These are phyloP conservation scores for Vanderwaltozyma tropicalis DNA, from an alignment of 805 yeast genomes.

Conservation along the genomic window DNA sequence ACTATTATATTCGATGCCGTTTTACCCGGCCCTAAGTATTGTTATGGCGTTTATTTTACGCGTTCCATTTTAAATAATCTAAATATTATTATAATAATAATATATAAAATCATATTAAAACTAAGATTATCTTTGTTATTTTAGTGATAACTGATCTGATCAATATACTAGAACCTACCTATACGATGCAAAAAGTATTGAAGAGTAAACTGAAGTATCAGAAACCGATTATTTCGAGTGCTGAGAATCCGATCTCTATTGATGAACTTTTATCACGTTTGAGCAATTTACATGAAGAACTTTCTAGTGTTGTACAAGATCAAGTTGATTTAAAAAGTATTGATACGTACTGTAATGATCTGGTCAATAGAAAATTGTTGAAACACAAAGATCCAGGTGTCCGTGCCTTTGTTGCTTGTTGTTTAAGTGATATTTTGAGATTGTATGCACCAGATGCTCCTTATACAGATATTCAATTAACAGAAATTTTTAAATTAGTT, in stretches of 20 bases:
- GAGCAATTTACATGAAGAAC: constrained; percentile 49
- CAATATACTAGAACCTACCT: neutral
- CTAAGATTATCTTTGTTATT: neutral
- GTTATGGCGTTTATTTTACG: too few relatives aligned
- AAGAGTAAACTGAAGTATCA: constrained; percentile 29
- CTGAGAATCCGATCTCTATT: constrained; percentile 45
- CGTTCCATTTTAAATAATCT: too few relatives aligned
- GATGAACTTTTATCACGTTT: constrained; percentile 52
- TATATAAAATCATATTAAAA: too few relatives aligned
- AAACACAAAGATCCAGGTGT: constrained; percentile 57
- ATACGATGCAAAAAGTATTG: neutral
- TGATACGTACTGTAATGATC: constrained; percentile 37
- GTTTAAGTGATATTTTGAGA: constrained; percentile 64
- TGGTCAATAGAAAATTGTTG: constrained; percentile 49
- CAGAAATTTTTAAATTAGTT: constrained; percentile 56
- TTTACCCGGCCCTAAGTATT: too few relatives aligned
- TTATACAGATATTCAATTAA: constrained; percentile 50
- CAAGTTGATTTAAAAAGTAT: constrained; percentile 38
- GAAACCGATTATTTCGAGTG: constrained; percentile 45
- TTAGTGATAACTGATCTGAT: neutral
- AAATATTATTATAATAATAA: too few relatives aligned
- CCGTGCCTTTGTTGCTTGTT: constrained; percentile 59
- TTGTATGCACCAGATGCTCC: constrained; percentile 89
- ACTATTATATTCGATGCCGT: too few relatives aligned
- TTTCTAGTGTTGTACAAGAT: constrained; percentile 54